These are phyloP conservation scores for Hanseniaspora occidentalis DNA, from an alignment of 805 yeast species.

Conservation along the genomic window DNA sequence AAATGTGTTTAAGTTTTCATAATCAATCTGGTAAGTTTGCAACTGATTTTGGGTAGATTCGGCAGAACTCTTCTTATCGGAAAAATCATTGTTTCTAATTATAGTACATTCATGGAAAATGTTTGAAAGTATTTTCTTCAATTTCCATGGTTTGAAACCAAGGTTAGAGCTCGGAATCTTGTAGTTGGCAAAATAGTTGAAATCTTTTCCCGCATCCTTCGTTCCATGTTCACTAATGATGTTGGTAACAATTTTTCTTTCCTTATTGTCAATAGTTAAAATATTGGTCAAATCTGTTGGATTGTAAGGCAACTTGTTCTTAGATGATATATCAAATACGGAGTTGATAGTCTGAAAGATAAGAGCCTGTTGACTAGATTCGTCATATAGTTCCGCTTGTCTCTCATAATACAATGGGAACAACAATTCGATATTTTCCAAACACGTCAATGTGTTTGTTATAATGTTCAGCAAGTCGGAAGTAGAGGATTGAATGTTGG, in stretches of 20 bases:
- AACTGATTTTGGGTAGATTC: neutral
- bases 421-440: constrained; percentile 38
- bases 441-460: constrained; percentile 33
- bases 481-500: constrained; percentile 25
- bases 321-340: constrained; percentile 6
- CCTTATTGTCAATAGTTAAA: constrained; percentile 3
- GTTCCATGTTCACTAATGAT: too few species aligned
- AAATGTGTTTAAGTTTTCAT: constrained; percentile 3
- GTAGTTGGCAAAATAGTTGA: constrained; percentile 3
- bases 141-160: constrained; percentile 6
- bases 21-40: constrained; percentile 1
- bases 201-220: too few species aligned
- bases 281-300: constrained; percentile 3
- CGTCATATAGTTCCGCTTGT: neutral
- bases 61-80: neutral
- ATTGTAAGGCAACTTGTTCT: neutral
- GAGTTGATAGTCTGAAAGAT: constrained; percentile 5
- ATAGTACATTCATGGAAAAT: neutral
- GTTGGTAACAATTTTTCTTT: constrained; percentile 5
- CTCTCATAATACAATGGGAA: constrained; percentile 34
- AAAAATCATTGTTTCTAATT: neutral
- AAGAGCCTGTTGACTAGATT: constrained; percentile 1
- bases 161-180: constrained; percentile 3
- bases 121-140: neutral
- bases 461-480: constrained; percentile 26